These are phyloP conservation scores for Mixia osmundae DNA, from an alignment of 1,284 basidiomycete genomes.

Conservation along the genomic window DNA sequence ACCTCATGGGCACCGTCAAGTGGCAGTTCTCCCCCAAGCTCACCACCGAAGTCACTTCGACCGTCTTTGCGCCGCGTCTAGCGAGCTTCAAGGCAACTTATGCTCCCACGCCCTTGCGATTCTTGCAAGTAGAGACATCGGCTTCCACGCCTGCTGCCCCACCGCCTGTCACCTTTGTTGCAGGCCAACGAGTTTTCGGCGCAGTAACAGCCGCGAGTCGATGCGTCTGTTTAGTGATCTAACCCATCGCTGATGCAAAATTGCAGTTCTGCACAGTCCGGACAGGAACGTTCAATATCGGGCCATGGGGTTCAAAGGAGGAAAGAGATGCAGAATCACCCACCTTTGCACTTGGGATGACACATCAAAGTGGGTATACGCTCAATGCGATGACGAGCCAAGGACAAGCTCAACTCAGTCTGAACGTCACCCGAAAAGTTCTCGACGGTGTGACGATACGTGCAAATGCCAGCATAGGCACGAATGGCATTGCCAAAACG, in stretches of 20 bases:
- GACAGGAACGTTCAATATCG: conserved; percentile 19
- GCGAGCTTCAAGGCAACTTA: conserved; percentile 25
- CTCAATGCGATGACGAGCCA: conserved; percentile 5
- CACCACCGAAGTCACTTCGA: conserved; percentile 20
- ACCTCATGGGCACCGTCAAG: conserved; percentile 34
- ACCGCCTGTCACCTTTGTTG: conserved; percentile 25
- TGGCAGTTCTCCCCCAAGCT: conserved; percentile 39
- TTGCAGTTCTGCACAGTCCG: conserved; percentile 13
- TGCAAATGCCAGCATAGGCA: too few relatives aligned
- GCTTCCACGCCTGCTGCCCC: conserved; percentile 16
- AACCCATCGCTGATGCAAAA: too few relatives aligned
- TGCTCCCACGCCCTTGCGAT: conserved; percentile 25
- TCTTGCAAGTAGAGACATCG: conserved; percentile 21
- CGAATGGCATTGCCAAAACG: too few relatives aligned
- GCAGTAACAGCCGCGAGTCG: not conserved
- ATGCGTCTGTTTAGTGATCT: too few relatives aligned
- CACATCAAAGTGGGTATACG: conserved; percentile 4
- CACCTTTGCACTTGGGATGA: conserved; percentile 10
- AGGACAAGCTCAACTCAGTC: conserved; percentile 13
- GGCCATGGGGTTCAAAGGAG: conserved; percentile 17
- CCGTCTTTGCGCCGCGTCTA: conserved; percentile 25
- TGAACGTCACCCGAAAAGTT: too few relatives aligned
- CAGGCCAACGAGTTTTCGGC: conserved; percentile 23
- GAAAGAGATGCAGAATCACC: conserved; percentile 7
- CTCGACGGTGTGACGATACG: too few relatives aligned